phyloP scores from a whole-genome alignment of 2,329 filamentous ascomycete species.

The Emmonsiellopsis sp. region DNA sequence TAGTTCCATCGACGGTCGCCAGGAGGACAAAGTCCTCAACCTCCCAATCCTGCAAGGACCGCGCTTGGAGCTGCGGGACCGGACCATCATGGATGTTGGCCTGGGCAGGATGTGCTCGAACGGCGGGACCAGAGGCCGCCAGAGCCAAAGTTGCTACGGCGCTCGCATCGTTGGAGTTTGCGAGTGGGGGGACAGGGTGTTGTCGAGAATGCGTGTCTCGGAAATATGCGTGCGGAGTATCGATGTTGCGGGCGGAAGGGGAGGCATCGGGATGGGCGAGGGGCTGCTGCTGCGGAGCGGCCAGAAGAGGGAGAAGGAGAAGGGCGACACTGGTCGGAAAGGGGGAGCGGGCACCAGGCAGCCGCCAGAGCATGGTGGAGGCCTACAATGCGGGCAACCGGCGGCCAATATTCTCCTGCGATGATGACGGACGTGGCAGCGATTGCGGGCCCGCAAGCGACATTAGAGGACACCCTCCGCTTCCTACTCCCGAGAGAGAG shows the following conservation, averaged over 20 bases:
- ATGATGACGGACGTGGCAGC: neutral
- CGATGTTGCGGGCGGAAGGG: conserved; percentile 19
- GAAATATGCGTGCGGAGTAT: conserved; percentile 11
- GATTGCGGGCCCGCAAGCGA: neutral
- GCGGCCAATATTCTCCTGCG: neutral
- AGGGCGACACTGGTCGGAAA: conserved; percentile 49
- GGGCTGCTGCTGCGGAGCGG: conserved; percentile 55
- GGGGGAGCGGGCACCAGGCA: conserved; percentile 48
- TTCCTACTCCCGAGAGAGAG: neutral
- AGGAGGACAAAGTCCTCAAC: conserved; percentile 99
- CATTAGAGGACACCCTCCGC: neutral
- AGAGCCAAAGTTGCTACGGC: conserved; percentile 97
- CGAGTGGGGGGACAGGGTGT: conserved; percentile 2
- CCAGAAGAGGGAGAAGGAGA: conserved; percentile 50
- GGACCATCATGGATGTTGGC: conserved; percentile 55
- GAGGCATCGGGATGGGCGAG: conserved; percentile 19
- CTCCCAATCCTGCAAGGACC: conserved; percentile 98
- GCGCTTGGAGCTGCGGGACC: conserved; percentile 83
- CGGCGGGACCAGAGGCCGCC: conserved; percentile 63
- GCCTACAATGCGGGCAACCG: conserved; percentile 17
- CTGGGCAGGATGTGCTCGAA: conserved; percentile 85
- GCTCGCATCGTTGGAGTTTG: conserved; percentile 61
- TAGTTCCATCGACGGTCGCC: conserved; percentile 97
- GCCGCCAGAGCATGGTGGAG: conserved; percentile 54
- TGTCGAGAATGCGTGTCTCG: conserved; percentile 12